Evolutionary conservation across 495 filamentous ascomycete species (phyloP).

Genomic region (Parachaetomium inaequale): DNA sequence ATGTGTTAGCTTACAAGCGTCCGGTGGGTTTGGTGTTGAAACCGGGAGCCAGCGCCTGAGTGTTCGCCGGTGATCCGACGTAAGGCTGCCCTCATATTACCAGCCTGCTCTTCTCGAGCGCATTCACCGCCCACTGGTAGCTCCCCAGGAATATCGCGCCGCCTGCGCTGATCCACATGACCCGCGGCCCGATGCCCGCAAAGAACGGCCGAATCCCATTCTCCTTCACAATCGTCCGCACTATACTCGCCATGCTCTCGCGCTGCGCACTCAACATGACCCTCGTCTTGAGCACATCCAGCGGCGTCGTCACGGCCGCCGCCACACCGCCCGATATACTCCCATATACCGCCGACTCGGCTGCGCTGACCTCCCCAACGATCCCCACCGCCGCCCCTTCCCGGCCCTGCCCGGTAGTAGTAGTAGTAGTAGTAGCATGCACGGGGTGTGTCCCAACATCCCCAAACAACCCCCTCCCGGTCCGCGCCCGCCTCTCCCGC

Average conservation of each 20-base stretch:
- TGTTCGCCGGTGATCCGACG: not conserved
- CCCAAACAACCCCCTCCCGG: slow-evolving; percentile 50
- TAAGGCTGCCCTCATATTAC: not conserved
- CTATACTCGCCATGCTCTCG: slow-evolving; percentile 54
- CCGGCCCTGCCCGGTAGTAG: too few species aligned
- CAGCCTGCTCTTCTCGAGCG: slow-evolving; percentile 43
- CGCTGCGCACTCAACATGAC: slow-evolving; percentile 78
- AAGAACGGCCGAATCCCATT: slow-evolving; percentile 77
- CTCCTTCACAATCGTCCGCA: slow-evolving; percentile 63
- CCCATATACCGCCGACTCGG: slow-evolving; percentile 83
- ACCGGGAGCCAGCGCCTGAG: not conserved
- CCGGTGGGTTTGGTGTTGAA: not conserved
- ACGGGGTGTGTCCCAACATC: slow-evolving; percentile 10
- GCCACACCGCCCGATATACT: slow-evolving; percentile 79
- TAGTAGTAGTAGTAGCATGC: too few species aligned
- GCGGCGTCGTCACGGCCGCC: slow-evolving; percentile 83
- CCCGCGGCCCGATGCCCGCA: slow-evolving; percentile 79
- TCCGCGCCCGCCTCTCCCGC: slow-evolving; percentile 33
- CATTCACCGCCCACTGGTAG: slow-evolving; percentile 87
- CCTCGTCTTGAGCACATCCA: slow-evolving; percentile 95
- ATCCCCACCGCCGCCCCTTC: not conserved
- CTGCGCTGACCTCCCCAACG: slow-evolving; percentile 54
- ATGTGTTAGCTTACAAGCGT: slow-evolving; percentile 3
- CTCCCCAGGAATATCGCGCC: slow-evolving; percentile 94
- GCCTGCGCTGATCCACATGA: slow-evolving; percentile 91